These are phyloP conservation scores for Nannochloris sp. DNA, from an alignment of 139 green algal species.

Conservation along the genomic window DNA sequence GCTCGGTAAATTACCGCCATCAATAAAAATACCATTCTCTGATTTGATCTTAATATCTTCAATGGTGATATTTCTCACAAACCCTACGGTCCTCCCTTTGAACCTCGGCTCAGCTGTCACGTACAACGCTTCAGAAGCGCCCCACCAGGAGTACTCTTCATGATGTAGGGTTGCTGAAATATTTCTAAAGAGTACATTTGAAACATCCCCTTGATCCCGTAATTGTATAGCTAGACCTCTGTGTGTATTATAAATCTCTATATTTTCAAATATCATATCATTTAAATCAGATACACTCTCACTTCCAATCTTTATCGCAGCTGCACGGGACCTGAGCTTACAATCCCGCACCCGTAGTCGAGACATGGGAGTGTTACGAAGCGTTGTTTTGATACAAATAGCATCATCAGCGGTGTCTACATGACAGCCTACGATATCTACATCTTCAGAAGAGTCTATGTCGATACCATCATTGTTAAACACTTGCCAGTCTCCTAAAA, in stretches of 20 bases:
- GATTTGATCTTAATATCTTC: not conserved
- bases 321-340: conserved; percentile 24
- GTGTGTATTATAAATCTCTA: conserved; percentile 23
- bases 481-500: conserved; percentile 24
- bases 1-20: not conserved
- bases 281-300: conserved; percentile 10
- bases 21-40: conserved; percentile 21
- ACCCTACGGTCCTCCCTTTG: not conserved
- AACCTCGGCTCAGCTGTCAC: conserved; percentile 29
- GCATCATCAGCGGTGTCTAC: conserved; percentile 40
- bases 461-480: conserved; percentile 48
- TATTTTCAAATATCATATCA: not conserved
- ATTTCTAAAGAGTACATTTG: conserved; percentile 15
- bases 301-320: conserved; percentile 26
- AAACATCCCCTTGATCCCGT: conserved; percentile 28
- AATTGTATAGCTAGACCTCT: conserved; percentile 37
- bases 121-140: conserved; percentile 33
- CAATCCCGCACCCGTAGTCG: conserved; percentile 4
- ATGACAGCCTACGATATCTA: conserved; percentile 9
- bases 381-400: conserved; percentile 35
- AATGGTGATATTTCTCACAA: not conserved
- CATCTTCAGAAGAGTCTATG: conserved; percentile 23
- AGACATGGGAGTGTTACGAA: not conserved
- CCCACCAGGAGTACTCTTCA: conserved; percentile 32
- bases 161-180: conserved; percentile 7